phyloP scores from a whole-genome alignment of 352 stramenopile genomes.

The Phytophthora crassamura region DNA sequence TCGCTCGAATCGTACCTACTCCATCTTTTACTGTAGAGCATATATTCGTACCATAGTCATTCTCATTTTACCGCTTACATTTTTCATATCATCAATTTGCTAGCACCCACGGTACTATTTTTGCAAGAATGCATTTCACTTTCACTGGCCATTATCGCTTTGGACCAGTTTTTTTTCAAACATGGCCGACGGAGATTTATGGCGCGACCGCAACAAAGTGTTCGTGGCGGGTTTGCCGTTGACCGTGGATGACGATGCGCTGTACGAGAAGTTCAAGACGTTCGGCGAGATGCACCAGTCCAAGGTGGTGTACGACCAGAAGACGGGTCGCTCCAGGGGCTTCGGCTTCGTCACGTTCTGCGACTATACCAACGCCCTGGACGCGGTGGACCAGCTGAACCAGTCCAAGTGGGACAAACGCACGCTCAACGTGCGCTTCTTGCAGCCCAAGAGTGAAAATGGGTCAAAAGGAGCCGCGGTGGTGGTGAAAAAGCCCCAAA shows the following conservation, averaged over 20 bases:
- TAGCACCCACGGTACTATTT: background rate
- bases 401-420: conserved; percentile 85
- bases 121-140: background rate
- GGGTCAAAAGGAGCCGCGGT: conserved; percentile 7
- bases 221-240: conserved; percentile 80
- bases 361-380: conserved; percentile 80
- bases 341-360: conserved; percentile 89
- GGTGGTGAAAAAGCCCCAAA: conserved; percentile 32
- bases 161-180: conserved; percentile 4
- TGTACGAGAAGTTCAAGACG: conserved; percentile 75
- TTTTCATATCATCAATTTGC: background rate
- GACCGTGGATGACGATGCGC: conserved; percentile 67
- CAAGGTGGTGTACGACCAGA: conserved; percentile 81
- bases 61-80: too few species aligned
- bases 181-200: conserved; percentile 74
- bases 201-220: conserved; percentile 90
- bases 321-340: conserved; percentile 70
- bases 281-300: conserved; percentile 89
- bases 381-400: conserved; percentile 82
- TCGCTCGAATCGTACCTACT: conserved; percentile 19
- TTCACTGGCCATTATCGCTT: conserved; percentile 23
- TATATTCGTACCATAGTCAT: background rate
- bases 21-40: background rate
- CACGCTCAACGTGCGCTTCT: conserved; percentile 84
- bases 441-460: conserved; percentile 66